Conservation (phyloP, 2,329 filamentous ascomycete species). For the Acrocalymma vagum region DNA sequence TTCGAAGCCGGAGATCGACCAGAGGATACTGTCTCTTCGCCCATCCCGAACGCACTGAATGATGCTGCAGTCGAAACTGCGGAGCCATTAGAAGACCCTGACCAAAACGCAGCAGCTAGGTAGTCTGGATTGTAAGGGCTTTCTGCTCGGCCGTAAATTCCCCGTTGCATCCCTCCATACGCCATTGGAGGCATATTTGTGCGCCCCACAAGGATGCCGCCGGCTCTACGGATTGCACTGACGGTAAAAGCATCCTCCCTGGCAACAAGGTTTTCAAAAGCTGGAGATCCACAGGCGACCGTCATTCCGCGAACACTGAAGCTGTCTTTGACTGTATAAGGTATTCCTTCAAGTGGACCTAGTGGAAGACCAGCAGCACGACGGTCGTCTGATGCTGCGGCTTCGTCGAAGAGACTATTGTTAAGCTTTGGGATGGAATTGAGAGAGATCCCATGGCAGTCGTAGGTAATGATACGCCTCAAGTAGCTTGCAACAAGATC, state of each 20-base stretch:
- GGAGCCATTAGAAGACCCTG: conserved; percentile 64
- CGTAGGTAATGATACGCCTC: conserved; percentile 55
- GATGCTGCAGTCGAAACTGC: conserved; percentile 58
- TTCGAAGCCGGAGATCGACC: conserved; percentile 64
- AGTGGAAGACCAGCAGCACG: conserved; percentile 42
- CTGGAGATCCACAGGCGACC: conserved; percentile 61
- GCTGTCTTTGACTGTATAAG: conserved; percentile 64
- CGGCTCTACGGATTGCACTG: conserved; percentile 53
- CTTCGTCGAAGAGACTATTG: conserved; percentile 52
- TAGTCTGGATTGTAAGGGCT: conserved; percentile 62
- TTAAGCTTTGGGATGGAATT: conserved; percentile 59
- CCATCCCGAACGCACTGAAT: conserved; percentile 62
- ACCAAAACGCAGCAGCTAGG: conserved; percentile 61
- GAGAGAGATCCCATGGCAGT: conserved; percentile 48
- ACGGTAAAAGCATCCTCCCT: conserved; percentile 62
- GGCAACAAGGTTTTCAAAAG: conserved; percentile 58
- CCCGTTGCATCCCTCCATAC: conserved; percentile 63
- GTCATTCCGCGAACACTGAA: conserved; percentile 63
- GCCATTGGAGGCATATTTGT: conserved; percentile 68
- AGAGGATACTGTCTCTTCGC: conserved; percentile 62
- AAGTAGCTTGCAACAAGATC: conserved; percentile 56
- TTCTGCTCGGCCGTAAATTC: conserved; percentile 62
- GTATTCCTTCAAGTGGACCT: conserved; percentile 61
- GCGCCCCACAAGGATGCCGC: conserved; percentile 58
- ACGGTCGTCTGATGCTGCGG: conserved; percentile 54